Percentiles rank a stretch among this genome's conserved stretches.
Evolutionary conservation across 441 rosid species (phyloP).

Genomic region (Pelargonium australe): DNA sequence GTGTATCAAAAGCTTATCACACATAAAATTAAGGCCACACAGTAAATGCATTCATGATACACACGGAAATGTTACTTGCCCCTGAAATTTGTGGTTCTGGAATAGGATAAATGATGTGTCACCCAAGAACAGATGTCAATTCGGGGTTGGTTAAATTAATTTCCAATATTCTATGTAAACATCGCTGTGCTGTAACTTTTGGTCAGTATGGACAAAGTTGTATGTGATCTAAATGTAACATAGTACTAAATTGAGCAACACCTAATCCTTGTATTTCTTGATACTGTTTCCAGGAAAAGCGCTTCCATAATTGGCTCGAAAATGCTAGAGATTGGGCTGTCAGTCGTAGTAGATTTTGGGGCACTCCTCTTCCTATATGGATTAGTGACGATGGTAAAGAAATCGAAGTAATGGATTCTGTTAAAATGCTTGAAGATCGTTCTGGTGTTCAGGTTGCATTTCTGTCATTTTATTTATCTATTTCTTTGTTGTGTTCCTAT

Average conservation of each 20-base stretch:
- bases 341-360: conserved; percentile 98
- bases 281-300: conserved; percentile 61
- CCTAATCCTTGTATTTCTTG: background rate
- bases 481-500: background rate
- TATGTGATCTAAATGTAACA: background rate
- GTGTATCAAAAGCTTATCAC: too few relatives aligned
- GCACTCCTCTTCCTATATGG: conserved; percentile 97
- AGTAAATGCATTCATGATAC: too few relatives aligned
- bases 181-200: background rate
- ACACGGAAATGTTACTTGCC: too few relatives aligned
- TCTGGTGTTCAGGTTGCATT: conserved; percentile 74
- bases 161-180: too few relatives aligned
- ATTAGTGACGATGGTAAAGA: conserved; percentile 80
- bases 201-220: background rate
- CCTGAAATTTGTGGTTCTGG: too few relatives aligned
- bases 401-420: conserved; percentile 71
- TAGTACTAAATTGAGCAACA: background rate
- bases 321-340: conserved; percentile 99
- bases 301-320: conserved; percentile 99
- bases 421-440: conserved; percentile 78
- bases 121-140: too few relatives aligned
- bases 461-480: conserved; percentile 14
- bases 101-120: too few relatives aligned
- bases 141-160: too few relatives aligned
- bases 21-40: too few relatives aligned